Evolutionary conservation across 306 rosid genomes (phyloP), one percentile per base, ranked within the genome.

Genomic region (Quercus aquifolioides): DNA sequence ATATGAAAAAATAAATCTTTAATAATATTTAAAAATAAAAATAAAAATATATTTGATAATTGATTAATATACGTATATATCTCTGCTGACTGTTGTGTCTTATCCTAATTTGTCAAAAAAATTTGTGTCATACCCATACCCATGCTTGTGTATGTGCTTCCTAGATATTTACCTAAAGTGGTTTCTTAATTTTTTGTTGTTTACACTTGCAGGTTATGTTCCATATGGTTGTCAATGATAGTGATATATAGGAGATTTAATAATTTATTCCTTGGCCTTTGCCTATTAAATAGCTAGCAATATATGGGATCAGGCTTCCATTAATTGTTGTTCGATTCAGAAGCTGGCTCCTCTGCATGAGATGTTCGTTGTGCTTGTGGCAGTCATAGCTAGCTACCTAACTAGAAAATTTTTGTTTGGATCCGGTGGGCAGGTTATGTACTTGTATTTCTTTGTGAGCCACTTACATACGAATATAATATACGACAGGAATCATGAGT

Each of bases 171-270:
- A 41, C 25, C 26, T 21, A 58, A 58, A 19, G 26, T 1, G 64
- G 69, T 26, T 62, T 35, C 55, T 41, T 70, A 20, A n/a, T 63
- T 58, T 71, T 51, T 79, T 49, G 76, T 57, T 31, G 72, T 38
- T 71, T 80, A 13, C 65, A 51, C 78, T 70, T 82, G 59, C 91
- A 91, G 96, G 78, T 90, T 67, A 84, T 91, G 97, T 91, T 94
- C 88, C 97, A 63, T 31, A 63, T 31, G 77, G 75, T 70, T 69
- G 26, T 75, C 30, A 5, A 23, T 30, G 17, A 33, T 18, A 43
- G 67, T 41, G 43, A 6, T 6, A 6, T 71, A 64, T 67, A 55
- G 64, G 57, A 58, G 56, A 38, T 6, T 6, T 35, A 35, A 35
- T 35, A 6, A 35, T 60, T 35, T 70, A 43, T 70, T 49, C 43